A percentile compares a stretch with the other conserved stretches of the same genome.
phyloP scores from a whole-genome alignment of 2,329 filamentous ascomycete genomes.

The Fusarium oxysporum region DNA sequence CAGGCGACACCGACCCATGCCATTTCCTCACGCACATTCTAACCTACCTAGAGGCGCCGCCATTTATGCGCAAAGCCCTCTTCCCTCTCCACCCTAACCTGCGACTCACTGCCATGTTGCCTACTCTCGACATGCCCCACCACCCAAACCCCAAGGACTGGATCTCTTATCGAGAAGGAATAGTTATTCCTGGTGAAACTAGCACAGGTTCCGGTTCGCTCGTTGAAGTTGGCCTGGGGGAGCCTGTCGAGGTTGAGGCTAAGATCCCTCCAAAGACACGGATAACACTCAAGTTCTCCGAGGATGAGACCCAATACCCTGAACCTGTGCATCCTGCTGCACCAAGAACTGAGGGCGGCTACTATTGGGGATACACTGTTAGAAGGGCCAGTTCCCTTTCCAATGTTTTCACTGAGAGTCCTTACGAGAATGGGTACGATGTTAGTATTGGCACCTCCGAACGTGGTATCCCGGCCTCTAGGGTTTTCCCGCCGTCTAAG shows the following conservation, averaged over 20 bases:
- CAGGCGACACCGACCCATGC: slow-evolving; percentile 78
- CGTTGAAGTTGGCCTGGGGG: slow-evolving; percentile 68
- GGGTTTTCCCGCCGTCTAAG: slow-evolving; percentile 58
- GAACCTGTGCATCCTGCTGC: slow-evolving; percentile 74
- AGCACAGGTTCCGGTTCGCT: slow-evolving; percentile 61
- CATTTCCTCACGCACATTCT: slow-evolving; percentile 85
- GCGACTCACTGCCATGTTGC: slow-evolving; percentile 76
- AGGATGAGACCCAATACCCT: slow-evolving; percentile 57
- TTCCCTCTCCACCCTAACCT: slow-evolving; percentile 86
- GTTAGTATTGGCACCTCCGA: slow-evolving; percentile 87
- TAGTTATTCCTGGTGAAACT: slow-evolving; percentile 65
- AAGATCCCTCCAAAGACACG: slow-evolving; percentile 77
- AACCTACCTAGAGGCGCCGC: slow-evolving; percentile 85
- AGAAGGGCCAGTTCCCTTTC: slow-evolving; percentile 75
- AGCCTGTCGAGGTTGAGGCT: slow-evolving; percentile 66
- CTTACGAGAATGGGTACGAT: slow-evolving; percentile 83
- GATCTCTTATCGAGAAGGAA: slow-evolving; percentile 83
- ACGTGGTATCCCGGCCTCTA: slow-evolving; percentile 68
- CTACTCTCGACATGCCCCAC: slow-evolving; percentile 86
- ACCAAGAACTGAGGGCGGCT: slow-evolving; percentile 80
- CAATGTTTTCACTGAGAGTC: slow-evolving; percentile 80
- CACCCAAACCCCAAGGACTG: slow-evolving; percentile 82
- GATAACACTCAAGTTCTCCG: slow-evolving; percentile 76
- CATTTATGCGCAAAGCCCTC: slow-evolving; percentile 79
- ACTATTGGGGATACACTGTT: slow-evolving; percentile 87